Evolutionary conservation across 257 asterid species (phyloP).

Genomic region (Marsdenia floribunda): DNA sequence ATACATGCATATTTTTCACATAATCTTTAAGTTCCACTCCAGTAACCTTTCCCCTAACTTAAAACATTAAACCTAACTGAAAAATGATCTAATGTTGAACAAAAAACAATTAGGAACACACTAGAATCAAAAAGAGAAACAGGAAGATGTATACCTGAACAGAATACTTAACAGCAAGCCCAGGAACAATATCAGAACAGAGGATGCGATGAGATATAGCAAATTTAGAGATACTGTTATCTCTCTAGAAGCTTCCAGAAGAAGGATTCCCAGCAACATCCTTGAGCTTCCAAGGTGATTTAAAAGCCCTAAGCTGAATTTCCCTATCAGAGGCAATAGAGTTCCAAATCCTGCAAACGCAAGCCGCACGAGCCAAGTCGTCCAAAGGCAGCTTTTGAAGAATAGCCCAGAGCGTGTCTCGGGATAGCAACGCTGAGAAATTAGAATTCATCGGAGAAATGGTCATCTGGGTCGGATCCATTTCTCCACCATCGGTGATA

Average conservation of each 20-base stretch:
- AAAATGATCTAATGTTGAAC: background rate
- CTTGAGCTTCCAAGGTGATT: too few species aligned
- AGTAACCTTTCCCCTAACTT: background rate
- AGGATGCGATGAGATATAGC: slow-evolving; percentile 76
- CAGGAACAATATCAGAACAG: slow-evolving; percentile 67
- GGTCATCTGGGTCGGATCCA: slow-evolving; percentile 19
- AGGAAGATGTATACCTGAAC: slow-evolving; percentile 59
- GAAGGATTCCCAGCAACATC: too few species aligned
- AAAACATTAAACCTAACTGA: background rate
- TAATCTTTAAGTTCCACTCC: background rate
- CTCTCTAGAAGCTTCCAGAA: slow-evolving; percentile 90
- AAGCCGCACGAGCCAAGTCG: too few species aligned
- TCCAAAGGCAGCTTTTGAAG: too few species aligned
- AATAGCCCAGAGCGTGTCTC: slow-evolving; percentile 75
- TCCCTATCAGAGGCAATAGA: too few species aligned
- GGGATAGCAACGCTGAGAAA: slow-evolving; percentile 68
- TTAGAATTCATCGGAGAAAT: slow-evolving; percentile 89
- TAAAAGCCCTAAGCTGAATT: too few species aligned
- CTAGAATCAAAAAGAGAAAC: background rate
- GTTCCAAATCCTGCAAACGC: too few species aligned
- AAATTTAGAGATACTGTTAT: slow-evolving; percentile 68
- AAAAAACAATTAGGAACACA: background rate
- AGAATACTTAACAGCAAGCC: slow-evolving; percentile 91
- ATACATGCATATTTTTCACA: background rate
- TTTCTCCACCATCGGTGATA: slow-evolving; percentile 9